Conservation (phyloP, 306 rosid genomes). For the Pyrus communis region DNA sequence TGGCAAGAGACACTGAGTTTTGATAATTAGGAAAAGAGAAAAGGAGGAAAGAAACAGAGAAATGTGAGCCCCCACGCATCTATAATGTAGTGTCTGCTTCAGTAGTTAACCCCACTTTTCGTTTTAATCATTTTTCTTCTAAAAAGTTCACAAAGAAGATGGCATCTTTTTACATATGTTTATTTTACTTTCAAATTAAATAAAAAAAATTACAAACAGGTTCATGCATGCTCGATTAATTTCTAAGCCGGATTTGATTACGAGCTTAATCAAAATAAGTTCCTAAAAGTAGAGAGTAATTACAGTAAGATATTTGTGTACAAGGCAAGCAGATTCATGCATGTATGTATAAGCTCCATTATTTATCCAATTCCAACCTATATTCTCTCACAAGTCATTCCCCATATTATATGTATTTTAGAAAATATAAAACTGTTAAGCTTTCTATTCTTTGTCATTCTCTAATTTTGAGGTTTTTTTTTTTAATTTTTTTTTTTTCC, state of each 20-base stretch:
- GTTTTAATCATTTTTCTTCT: conserved; percentile 48
- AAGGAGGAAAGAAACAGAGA: conserved; percentile 42
- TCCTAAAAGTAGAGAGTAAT: conserved; percentile 13
- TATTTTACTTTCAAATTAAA: conserved; percentile 13
- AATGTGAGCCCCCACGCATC: conserved; percentile 60
- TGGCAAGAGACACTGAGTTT: conserved; percentile 62
- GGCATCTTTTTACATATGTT: conserved; percentile 30
- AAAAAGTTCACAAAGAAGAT: conserved; percentile 26
- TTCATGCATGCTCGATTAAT: conserved; percentile 29
- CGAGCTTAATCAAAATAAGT: not conserved
- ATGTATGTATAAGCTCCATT: not conserved
- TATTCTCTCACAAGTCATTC: conserved; percentile 5
- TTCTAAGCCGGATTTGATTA: not conserved
- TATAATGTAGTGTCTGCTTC: conserved; percentile 49
- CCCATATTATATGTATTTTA: conserved; percentile 5
- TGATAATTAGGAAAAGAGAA: conserved; percentile 46
- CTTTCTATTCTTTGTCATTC: conserved; percentile 35
- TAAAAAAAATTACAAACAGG: conserved; percentile 12
- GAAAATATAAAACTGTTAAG: conserved; percentile 20
- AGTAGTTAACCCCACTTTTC: conserved; percentile 44
- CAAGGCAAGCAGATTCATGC: conserved; percentile 20
- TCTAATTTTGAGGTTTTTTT: not conserved
- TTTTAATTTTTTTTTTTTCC: too few relatives aligned
- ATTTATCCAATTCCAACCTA: not conserved
- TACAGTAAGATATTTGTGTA: conserved; percentile 14